Conservation (phyloP, 345 rosid species). For the Barbarea vulgaris region DNA sequence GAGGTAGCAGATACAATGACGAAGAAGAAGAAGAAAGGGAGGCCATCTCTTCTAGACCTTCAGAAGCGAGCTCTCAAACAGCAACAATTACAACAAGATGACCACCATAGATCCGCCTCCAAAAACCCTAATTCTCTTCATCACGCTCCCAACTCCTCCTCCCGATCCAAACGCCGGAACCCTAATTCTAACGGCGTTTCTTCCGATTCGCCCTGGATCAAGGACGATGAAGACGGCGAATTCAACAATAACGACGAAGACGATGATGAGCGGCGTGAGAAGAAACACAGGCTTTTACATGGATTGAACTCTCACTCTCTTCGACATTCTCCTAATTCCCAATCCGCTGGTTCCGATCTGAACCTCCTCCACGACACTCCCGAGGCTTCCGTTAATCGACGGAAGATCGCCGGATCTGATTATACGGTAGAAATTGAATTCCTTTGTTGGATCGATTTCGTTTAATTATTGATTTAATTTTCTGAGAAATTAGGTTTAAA, state of each 20-base stretch:
- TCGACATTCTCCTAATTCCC: slow-evolving; percentile 46
- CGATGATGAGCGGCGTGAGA: slow-evolving; percentile 72
- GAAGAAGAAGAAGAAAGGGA: slow-evolving; percentile 96
- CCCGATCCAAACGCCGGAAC: slow-evolving; percentile 63
- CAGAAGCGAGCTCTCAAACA: slow-evolving; percentile 88
- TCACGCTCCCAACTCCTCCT: slow-evolving; percentile 36
- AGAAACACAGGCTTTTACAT: slow-evolving; percentile 70
- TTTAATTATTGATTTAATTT: slow-evolving; percentile 10
- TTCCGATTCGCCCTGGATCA: slow-evolving; percentile 37
- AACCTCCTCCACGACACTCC: slow-evolving; percentile 47
- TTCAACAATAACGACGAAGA: slow-evolving; percentile 49
- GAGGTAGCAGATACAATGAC: slow-evolving; percentile 61
- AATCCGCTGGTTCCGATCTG: slow-evolving; percentile 47
- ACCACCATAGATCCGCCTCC: slow-evolving; percentile 43
- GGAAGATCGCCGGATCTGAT: slow-evolving; percentile 68
- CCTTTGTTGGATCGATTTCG: background rate
- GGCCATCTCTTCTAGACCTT: slow-evolving; percentile 92
- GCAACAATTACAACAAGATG: slow-evolving; percentile 52
- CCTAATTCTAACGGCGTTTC: slow-evolving; percentile 44
- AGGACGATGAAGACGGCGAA: slow-evolving; percentile 41
- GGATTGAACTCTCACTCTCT: slow-evolving; percentile 58
- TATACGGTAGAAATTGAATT: slow-evolving; percentile 47
- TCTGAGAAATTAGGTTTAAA: slow-evolving; percentile 31
- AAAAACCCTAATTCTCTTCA: slow-evolving; percentile 63
- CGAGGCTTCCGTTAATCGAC: slow-evolving; percentile 42